Evolutionary conservation across 306 rosid genomes (phyloP).

Genomic region (Pyrus bretschneideri): DNA sequence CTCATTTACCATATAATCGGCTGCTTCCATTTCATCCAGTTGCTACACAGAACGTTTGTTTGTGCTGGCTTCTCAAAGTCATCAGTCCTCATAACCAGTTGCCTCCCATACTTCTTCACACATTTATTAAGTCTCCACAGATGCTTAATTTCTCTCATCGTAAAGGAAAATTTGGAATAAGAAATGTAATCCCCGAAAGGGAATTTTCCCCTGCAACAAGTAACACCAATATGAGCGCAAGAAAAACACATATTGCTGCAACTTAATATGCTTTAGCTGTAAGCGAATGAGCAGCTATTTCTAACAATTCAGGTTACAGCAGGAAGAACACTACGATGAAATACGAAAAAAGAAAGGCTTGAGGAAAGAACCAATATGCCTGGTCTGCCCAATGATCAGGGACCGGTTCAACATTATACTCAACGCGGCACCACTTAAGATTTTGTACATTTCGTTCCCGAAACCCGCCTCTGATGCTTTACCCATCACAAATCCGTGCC

Average conservation of each 20-base stretch:
- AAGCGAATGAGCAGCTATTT: neutral
- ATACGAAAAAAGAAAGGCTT: constrained; percentile 62
- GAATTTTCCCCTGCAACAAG: constrained; percentile 59
- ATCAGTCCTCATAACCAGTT: constrained; percentile 77
- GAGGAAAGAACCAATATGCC: constrained; percentile 98
- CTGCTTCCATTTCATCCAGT: constrained; percentile 89
- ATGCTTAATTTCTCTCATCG: constrained; percentile 84
- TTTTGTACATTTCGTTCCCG: constrained; percentile 98
- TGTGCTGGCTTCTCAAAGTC: constrained; percentile 85
- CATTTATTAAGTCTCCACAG: constrained; percentile 84
- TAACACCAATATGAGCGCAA: constrained; percentile 19
- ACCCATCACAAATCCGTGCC: constrained; percentile 81
- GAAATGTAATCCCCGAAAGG: constrained; percentile 87
- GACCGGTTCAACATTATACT: constrained; percentile 93
- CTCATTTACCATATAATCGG: constrained; percentile 81
- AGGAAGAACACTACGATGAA: constrained; percentile 2
- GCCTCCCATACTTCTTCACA: constrained; percentile 53
- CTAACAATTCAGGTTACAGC: neutral
- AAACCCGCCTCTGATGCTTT: constrained; percentile 94
- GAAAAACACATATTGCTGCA: neutral
- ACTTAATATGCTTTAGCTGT: neutral
- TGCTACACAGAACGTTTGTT: constrained; percentile 79
- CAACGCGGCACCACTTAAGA: constrained; percentile 76
- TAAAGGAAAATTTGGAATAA: constrained; percentile 69
- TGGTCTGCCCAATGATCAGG: constrained; percentile 98